phyloP scores from a whole-genome alignment of 805 yeast genomes.

The Lipomyces yamadae region DNA sequence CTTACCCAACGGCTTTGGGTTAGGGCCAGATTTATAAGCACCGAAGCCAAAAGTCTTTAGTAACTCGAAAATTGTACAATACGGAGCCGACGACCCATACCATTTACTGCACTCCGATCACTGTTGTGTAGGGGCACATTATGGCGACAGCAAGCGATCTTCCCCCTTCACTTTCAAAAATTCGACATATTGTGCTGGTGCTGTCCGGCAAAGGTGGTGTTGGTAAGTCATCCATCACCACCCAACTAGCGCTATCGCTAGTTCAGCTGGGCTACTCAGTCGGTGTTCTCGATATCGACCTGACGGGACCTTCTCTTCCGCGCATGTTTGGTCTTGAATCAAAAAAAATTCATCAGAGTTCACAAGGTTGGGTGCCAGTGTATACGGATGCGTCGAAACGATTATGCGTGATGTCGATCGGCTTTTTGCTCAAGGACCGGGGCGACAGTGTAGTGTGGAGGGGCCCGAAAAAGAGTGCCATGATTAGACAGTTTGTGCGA shows the following conservation, averaged over 20 bases:
- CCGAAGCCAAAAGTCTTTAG: too few species aligned
- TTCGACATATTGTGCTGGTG: slow-evolving; percentile 78
- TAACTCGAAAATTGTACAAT: too few species aligned
- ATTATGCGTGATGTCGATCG: slow-evolving; percentile 80
- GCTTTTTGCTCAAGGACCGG: slow-evolving; percentile 80
- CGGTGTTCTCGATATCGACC: slow-evolving; percentile 94
- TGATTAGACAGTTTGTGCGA: slow-evolving; percentile 89
- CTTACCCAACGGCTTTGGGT: not conserved
- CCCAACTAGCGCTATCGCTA: slow-evolving; percentile 86
- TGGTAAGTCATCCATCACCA: slow-evolving; percentile 94
- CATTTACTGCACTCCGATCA: not conserved
- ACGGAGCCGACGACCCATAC: too few species aligned
- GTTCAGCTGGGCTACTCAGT: slow-evolving; percentile 73
- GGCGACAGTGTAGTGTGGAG: slow-evolving; percentile 96
- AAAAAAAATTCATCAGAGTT: slow-evolving; percentile 77
- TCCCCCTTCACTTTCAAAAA: slow-evolving; percentile 50
- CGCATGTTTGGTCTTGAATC: slow-evolving; percentile 92
- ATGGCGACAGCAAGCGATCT: slow-evolving; percentile 5
- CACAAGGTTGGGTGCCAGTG: slow-evolving; percentile 94
- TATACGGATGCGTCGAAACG: slow-evolving; percentile 49
- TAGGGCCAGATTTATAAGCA: not conserved
- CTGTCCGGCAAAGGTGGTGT: slow-evolving; percentile 97
- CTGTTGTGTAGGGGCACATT: not conserved
- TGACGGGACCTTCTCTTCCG: slow-evolving; percentile 96
- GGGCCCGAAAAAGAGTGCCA: slow-evolving; percentile 97